A percentile compares a stretch with the other conserved stretches of the same genome.
Evolutionary conservation across 495 filamentous ascomycete species (phyloP).

Genomic region (Aspergillus sclerotioniger): DNA sequence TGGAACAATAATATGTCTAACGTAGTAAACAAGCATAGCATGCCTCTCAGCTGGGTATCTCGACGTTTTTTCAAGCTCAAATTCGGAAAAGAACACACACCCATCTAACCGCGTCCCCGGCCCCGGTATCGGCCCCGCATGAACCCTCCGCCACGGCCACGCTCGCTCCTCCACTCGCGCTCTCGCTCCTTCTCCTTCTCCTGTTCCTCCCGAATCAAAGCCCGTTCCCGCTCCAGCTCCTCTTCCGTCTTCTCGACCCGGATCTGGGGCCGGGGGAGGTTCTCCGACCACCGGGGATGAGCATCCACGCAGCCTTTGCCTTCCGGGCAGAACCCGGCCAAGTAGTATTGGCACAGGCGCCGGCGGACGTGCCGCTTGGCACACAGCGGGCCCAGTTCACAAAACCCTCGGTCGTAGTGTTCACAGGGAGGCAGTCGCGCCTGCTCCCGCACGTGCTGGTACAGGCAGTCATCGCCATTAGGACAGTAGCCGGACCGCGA

Average conservation of each 20-base stretch:
- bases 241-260: slow-evolving; percentile 60
- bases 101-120: slow-evolving; percentile 41
- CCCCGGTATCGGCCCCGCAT: slow-evolving; percentile 49
- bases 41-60: slow-evolving; percentile 12
- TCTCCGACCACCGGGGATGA: slow-evolving; percentile 73
- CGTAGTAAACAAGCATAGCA: neutral
- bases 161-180: slow-evolving; percentile 49
- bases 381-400: slow-evolving; percentile 81
- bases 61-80: slow-evolving; percentile 8
- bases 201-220: slow-evolving; percentile 54
- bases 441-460: slow-evolving; percentile 87
- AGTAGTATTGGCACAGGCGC: slow-evolving; percentile 74
- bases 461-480: slow-evolving; percentile 95
- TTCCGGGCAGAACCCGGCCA: slow-evolving; percentile 93
- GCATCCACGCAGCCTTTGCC: slow-evolving; percentile 75
- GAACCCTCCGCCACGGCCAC: slow-evolving; percentile 47
- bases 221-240: slow-evolving; percentile 56
- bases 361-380: slow-evolving; percentile 81
- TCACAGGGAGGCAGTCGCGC: slow-evolving; percentile 80
- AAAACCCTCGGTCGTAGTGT: slow-evolving; percentile 95
- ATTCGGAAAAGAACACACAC: slow-evolving; percentile 12
- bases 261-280: slow-evolving; percentile 70
- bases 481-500: slow-evolving; percentile 87
- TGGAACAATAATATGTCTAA: neutral
- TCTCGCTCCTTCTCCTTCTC: slow-evolving; percentile 51